A percentile compares a stretch with the other conserved stretches of the same genome.
phyloP scores from a whole-genome alignment of 2,329 filamentous ascomycete genomes.

The Emericellopsis atlantica region DNA sequence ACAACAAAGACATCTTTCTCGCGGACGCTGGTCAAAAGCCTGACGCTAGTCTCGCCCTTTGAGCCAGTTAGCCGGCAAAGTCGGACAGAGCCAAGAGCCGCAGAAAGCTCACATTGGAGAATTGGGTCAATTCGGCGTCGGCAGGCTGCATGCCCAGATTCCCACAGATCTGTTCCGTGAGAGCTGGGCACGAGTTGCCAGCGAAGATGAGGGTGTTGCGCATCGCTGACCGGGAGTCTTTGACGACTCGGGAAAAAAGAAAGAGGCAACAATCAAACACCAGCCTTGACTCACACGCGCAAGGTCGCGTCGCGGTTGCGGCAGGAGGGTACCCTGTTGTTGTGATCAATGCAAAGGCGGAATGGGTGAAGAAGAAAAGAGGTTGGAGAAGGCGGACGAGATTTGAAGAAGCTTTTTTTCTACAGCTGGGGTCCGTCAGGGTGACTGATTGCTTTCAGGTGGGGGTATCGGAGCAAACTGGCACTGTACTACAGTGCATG shows the following conservation, averaged over 20 bases:
- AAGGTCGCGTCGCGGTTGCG: no score
- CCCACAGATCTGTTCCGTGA: conserved; percentile 54
- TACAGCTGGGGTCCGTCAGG: neutral
- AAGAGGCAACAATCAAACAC: no score
- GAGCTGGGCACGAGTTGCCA: conserved; percentile 52
- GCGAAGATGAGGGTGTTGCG: conserved; percentile 56
- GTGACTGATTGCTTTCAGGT: neutral
- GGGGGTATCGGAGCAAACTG: neutral
- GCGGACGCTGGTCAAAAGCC: conserved; percentile 64
- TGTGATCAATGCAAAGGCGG: no score
- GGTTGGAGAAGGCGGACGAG: neutral
- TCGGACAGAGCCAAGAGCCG: conserved; percentile 8
- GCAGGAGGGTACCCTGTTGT: no score
- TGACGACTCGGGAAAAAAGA: conserved; percentile 1
- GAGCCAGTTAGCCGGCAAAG: conserved; percentile 5
- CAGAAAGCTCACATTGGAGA: conserved; percentile 50
- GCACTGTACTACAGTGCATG: no score
- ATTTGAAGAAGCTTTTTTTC: conserved; percentile 1
- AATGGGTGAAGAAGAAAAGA: no score
- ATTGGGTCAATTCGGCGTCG: conserved; percentile 53
- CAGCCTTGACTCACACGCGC: no score
- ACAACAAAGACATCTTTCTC: conserved; percentile 99
- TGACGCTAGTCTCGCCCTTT: conserved; percentile 58
- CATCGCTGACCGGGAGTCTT: conserved; percentile 25
- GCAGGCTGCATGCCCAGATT: conserved; percentile 55